Evolutionary conservation across 352 stramenopile species (phyloP), one percentile per base, ranked within the genome.

Genomic region (Globisporangium okanoganense): DNA sequence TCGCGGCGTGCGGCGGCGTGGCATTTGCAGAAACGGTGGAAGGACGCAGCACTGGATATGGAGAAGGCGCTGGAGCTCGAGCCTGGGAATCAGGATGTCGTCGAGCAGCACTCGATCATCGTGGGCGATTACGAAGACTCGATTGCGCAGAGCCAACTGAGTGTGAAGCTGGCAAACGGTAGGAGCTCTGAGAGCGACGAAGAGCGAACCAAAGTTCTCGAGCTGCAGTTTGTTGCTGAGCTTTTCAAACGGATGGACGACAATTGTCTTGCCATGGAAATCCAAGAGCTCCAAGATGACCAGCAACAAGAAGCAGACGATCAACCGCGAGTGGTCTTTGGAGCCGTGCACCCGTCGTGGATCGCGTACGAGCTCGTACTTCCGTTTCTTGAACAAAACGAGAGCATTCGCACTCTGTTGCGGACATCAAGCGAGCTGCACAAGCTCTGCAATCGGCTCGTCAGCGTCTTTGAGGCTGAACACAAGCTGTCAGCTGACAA

Each of bases 81-180:
- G 5, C 51, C 65, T n/a, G 64, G 67, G 10, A 93, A 93, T 40
- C 45, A 61, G 22, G 84, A 93, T 40, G 62, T 93, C 10, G 56
- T 78, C 5, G 81, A 91, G 45, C 84, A 93, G 61, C 75, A 89
- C 55, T 87, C 82, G 6, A 74, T 83, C 44, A 78, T 93, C 24
- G 80, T 88, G 48, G 84, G 79, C 0, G 81, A 91, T 57, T 91
- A 82, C 31, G 78, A 91, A 54, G 81, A 93, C 53, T 69, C 69
- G 0, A 47, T 76, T 9, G 67, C 55, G 6, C 73, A 81, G 16
- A 69, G 35, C 18, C 38, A 76, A 20, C 60, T 93, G 9, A 54
- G 72, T 25, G 27, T 33, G 2, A 65, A 49, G 38, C 41, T 52
- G 0, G 40, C 38, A 13, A 40, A 44, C 7, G 57, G 13, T 5